Percentiles rank a stretch among this genome's conserved stretches.
These are phyloP conservation scores for Chondrostereum purpureum DNA, from an alignment of 1,284 basidiomycete genomes.

Conservation along the genomic window DNA sequence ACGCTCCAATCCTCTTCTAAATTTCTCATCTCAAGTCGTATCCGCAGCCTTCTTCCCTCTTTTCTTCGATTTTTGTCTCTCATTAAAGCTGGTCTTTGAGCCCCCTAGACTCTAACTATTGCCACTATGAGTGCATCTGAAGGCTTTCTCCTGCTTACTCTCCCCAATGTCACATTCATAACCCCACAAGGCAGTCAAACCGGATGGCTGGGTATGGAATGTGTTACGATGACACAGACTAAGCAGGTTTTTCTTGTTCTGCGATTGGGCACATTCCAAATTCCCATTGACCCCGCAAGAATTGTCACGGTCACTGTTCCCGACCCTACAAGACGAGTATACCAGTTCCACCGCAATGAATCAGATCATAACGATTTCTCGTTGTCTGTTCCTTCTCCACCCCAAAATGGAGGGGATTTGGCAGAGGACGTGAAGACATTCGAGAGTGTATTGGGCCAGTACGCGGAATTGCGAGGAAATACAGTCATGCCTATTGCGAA, in stretches of 20 bases:
- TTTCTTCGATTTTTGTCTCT: too few species aligned
- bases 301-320: constrained; percentile 32
- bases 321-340: constrained; percentile 33
- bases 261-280: constrained; percentile 53
- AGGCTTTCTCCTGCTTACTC: constrained; percentile 48
- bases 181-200: constrained; percentile 25
- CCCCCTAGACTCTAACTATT: too few species aligned
- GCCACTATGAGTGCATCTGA: constrained; percentile 28
- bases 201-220: constrained; percentile 47
- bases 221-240: constrained; percentile 40
- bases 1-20: too few species aligned
- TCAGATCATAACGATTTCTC: constrained; percentile 27
- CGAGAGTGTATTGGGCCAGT: constrained; percentile 65
- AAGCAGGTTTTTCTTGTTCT: constrained; percentile 56
- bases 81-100: too few species aligned
- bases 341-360: constrained; percentile 34
- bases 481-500: constrained; percentile 11
- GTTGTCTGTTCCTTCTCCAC: constrained; percentile 36
- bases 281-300: constrained; percentile 48
- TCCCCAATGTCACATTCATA: constrained; percentile 40
- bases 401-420: constrained; percentile 26
- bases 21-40: too few species aligned
- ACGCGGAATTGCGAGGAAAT: constrained; percentile 39
- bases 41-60: too few species aligned
- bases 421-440: constrained; percentile 63